Evolutionary conservation across 768 basidiomycete genomes (phyloP).

Genomic region (Podaxis carcinomalis): DNA sequence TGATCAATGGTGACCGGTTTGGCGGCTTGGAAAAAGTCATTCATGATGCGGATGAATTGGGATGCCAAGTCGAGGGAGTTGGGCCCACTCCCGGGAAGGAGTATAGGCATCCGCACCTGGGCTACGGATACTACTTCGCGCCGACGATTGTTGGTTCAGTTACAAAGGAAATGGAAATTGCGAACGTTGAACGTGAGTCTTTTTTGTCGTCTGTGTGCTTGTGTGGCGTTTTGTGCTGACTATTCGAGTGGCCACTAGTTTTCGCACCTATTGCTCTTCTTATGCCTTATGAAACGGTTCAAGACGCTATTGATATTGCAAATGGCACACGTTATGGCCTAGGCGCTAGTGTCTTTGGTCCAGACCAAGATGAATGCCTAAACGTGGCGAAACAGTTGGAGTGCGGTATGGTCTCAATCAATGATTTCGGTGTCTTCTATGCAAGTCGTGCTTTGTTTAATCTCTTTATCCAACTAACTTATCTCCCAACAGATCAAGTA

Average conservation of each 20-base stretch:
- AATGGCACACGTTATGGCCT: conserved; percentile 88
- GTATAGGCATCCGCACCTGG: conserved; percentile 61
- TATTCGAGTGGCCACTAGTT: conserved; percentile 38
- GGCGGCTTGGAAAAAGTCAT: conserved; percentile 64
- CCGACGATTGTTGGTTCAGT: conserved; percentile 88
- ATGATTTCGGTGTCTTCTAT: conserved; percentile 91
- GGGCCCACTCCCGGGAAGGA: conserved; percentile 40
- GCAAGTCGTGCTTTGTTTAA: conserved; percentile 36
- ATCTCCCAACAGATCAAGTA: conserved; percentile 56
- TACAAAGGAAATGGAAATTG: conserved; percentile 65
- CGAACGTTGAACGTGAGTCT: conserved; percentile 70
- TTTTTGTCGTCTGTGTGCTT: background rate
- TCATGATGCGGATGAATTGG: conserved; percentile 59
- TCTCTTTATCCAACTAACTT: conserved; percentile 10
- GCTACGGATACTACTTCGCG: conserved; percentile 76
- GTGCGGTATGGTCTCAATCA: conserved; percentile 96
- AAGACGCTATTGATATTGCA: conserved; percentile 84
- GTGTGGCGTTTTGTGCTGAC: conserved; percentile 4
- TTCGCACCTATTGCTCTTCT: conserved; percentile 92
- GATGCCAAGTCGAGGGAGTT: conserved; percentile 56
- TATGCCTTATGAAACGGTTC: conserved; percentile 77
- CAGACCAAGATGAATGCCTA: conserved; percentile 71
- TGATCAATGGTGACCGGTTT: conserved; percentile 79
- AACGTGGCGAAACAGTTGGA: conserved; percentile 78
- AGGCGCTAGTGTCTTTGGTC: conserved; percentile 93